These are phyloP conservation scores for Russula olivacea DNA, from an alignment of 768 basidiomycete genomes.

Conservation along the genomic window DNA sequence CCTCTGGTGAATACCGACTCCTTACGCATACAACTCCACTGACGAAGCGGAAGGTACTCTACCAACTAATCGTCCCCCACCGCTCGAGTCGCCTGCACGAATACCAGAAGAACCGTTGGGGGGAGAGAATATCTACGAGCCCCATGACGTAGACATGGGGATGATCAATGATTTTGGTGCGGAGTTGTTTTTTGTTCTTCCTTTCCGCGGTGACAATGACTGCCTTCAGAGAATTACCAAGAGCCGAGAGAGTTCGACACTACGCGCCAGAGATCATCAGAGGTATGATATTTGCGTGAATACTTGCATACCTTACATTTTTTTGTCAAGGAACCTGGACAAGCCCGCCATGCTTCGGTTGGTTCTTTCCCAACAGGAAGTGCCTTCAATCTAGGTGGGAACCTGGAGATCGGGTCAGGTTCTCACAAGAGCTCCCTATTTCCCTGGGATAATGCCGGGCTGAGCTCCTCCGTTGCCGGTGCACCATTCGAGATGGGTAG, in stretches of 20 bases:
- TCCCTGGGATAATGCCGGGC: conserved; percentile 77
- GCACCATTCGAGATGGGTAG: conserved; percentile 35
- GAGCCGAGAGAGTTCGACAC: conserved; percentile 24
- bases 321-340: conserved; percentile 68
- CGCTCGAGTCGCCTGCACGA: conserved; percentile 21
- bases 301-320: background rate
- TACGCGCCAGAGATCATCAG: conserved; percentile 46
- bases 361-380: conserved; percentile 47
- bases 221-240: background rate
- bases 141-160: background rate
- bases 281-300: conserved; percentile 37
- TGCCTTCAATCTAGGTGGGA: conserved; percentile 40
- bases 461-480: conserved; percentile 49
- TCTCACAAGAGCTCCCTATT: conserved; percentile 70
- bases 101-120: background rate
- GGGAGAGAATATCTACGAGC: conserved; percentile 1
- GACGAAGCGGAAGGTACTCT: conserved; percentile 35
- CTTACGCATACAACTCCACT: background rate
- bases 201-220: background rate
- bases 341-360: conserved; percentile 68
- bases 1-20: conserved; percentile 29
- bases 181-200: background rate
- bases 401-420: conserved; percentile 37
- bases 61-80: conserved; percentile 45
- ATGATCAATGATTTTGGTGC: conserved; percentile 7